Percentiles rank a stretch among this genome's conserved stretches.
Conservation (phyloP, 1,284 basidiomycete species). For the Spongispora temasekensis region DNA sequence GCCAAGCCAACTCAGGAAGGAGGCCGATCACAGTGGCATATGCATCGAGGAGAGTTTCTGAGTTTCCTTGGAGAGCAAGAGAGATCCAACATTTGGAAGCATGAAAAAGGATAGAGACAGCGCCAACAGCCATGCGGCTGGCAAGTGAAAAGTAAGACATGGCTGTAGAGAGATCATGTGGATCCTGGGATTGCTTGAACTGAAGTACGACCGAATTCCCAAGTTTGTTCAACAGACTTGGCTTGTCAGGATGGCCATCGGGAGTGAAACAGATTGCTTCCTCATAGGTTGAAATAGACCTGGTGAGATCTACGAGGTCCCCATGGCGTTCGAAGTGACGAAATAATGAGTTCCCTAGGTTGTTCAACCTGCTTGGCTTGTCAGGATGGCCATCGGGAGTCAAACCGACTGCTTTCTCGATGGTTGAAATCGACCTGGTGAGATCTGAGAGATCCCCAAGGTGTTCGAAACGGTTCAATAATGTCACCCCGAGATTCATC, state of each 20-base stretch:
- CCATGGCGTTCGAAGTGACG: not conserved
- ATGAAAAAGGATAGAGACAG: too few relatives aligned
- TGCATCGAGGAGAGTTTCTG: not conserved
- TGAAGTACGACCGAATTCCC: not conserved
- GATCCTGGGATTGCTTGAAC: not conserved
- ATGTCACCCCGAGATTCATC: too few relatives aligned
- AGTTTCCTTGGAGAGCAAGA: too few relatives aligned
- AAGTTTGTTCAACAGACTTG: not conserved
- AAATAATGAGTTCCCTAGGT: not conserved
- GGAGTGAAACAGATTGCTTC: not conserved
- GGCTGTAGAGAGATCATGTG: not conserved
- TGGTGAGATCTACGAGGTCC: not conserved
- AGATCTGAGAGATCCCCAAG: not conserved
- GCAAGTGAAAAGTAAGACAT: not conserved
- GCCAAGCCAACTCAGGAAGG: not conserved
- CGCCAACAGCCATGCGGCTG: not conserved
- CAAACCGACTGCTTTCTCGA: not conserved
- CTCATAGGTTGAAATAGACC: not conserved
- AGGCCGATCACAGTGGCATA: not conserved
- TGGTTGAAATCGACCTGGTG: not conserved
- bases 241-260: not conserved
- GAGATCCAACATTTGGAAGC: too few relatives aligned
- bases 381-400: not conserved
- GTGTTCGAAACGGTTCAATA: not conserved
- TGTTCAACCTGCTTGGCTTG: not conserved